Evolutionary conservation across 371 early-diverging fungal genomes (phyloP).

Genomic region (Apophysomyces variabilis): DNA sequence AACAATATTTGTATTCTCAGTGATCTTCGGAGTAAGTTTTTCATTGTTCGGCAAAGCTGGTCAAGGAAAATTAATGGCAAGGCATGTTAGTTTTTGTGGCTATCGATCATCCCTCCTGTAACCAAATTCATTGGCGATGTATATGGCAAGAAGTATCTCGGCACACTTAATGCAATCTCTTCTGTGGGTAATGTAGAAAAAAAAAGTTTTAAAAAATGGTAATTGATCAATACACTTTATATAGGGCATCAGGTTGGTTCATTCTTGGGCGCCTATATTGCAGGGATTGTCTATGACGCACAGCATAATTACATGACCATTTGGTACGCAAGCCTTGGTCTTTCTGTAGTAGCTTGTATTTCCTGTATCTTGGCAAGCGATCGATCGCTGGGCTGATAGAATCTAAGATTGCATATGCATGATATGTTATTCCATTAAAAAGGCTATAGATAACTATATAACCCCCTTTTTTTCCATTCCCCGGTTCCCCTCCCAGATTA

Average conservation of each 20-base stretch:
- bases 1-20: slow-evolving; percentile 44
- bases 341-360: slow-evolving; percentile 27
- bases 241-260: slow-evolving; percentile 46
- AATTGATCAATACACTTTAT: not conserved
- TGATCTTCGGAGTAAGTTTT: slow-evolving; percentile 58
- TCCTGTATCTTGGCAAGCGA: slow-evolving; percentile 27
- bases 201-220: not conserved
- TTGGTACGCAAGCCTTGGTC: slow-evolving; percentile 45
- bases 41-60: not conserved
- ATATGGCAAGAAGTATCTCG: slow-evolving; percentile 46
- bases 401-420: not conserved
- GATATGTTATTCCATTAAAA: too few species aligned
- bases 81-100: slow-evolving; percentile 32
- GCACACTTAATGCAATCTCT: slow-evolving; percentile 40
- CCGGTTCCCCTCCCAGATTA: too few species aligned
- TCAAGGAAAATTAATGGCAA: not conserved
- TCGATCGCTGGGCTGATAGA: not conserved
- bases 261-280: slow-evolving; percentile 44
- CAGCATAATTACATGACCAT: slow-evolving; percentile 29
- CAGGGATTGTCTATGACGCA: slow-evolving; percentile 42
- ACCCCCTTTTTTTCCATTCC: too few species aligned
- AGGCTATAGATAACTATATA: too few species aligned
- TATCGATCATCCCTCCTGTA: slow-evolving; percentile 51
- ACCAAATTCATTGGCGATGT: slow-evolving; percentile 41
- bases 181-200: slow-evolving; percentile 21